Percentiles rank a stretch among this genome's conserved stretches.
Evolutionary conservation across 495 filamentous ascomycete species (phyloP).

Genomic region (Amniculicola lignicola): DNA sequence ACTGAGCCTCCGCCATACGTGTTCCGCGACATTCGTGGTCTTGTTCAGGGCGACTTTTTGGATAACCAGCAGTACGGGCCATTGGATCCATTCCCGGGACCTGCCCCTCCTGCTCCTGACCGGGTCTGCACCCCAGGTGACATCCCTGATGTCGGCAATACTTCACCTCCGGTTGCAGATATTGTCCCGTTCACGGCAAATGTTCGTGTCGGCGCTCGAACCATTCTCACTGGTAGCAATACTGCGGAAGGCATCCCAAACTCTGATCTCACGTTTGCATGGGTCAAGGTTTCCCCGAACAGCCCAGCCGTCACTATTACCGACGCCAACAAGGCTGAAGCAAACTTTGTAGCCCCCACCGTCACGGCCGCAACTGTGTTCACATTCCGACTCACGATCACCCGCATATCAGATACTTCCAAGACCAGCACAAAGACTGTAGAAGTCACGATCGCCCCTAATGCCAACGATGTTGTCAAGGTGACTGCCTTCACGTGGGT

Average conservation of each 20-base stretch:
- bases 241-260: slow-evolving; percentile 10
- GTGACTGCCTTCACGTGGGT: slow-evolving; percentile 24
- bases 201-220: slow-evolving; percentile 8
- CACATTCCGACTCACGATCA: slow-evolving; percentile 17
- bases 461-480: slow-evolving; percentile 16
- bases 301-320: slow-evolving; percentile 19
- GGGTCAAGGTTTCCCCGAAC: slow-evolving; percentile 16
- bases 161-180: neutral
- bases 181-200: slow-evolving; percentile 4
- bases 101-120: slow-evolving; percentile 15
- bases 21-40: slow-evolving; percentile 31
- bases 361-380: slow-evolving; percentile 13
- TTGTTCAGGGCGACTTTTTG: slow-evolving; percentile 33
- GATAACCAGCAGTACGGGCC: slow-evolving; percentile 34
- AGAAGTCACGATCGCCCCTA: slow-evolving; percentile 13
- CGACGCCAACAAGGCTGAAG: slow-evolving; percentile 11
- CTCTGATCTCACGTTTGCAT: slow-evolving; percentile 18
- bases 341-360: slow-evolving; percentile 19
- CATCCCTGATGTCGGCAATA: neutral
- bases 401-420: slow-evolving; percentile 16
- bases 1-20: slow-evolving; percentile 33
- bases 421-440: slow-evolving; percentile 11
- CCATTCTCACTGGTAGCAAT: slow-evolving; percentile 24
- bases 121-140: slow-evolving; percentile 12
- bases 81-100: slow-evolving; percentile 36